These are phyloP conservation scores for Macroventuria anomochaeta DNA, from an alignment of 2,329 filamentous ascomycete genomes.

Conservation along the genomic window DNA sequence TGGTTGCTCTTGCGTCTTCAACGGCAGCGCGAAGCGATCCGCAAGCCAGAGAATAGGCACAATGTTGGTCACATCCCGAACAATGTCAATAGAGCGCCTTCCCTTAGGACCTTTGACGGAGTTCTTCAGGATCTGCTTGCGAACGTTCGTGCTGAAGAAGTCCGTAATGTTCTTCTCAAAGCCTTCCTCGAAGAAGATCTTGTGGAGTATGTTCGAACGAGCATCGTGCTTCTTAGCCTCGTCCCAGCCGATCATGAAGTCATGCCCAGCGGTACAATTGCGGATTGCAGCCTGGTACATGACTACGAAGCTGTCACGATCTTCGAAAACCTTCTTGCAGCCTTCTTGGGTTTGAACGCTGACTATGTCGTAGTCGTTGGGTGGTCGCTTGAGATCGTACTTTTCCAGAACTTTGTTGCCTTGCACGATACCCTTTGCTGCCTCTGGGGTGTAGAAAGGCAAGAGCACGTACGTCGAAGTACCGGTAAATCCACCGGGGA, in stretches of 20 bases:
- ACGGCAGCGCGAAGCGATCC: conserved; percentile 68
- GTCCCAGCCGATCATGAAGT: conserved; percentile 61
- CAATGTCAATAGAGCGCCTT: conserved; percentile 57
- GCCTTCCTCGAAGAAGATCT: conserved; percentile 65
- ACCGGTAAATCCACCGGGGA: conserved; percentile 57
- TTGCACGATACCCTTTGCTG: conserved; percentile 55
- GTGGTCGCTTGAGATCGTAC: conserved; percentile 55
- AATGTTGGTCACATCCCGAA: conserved; percentile 73
- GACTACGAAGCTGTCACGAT: conserved; percentile 57
- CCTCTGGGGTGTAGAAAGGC: conserved; percentile 60
- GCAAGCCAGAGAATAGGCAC: conserved; percentile 69
- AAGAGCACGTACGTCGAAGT: conserved; percentile 58
- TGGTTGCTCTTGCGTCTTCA: conserved; percentile 68
- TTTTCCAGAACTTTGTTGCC: conserved; percentile 54
- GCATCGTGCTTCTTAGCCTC: conserved; percentile 48
- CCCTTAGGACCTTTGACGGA: conserved; percentile 55
- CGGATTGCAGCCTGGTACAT: conserved; percentile 66
- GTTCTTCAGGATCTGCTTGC: conserved; percentile 55
- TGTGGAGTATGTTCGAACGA: conserved; percentile 51
- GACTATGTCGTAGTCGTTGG: conserved; percentile 52
- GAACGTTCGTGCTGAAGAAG: conserved; percentile 59
- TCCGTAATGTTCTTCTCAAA: conserved; percentile 72
- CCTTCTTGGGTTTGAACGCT: conserved; percentile 59
- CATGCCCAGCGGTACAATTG: conserved; percentile 62
- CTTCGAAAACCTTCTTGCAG: conserved; percentile 58